phyloP scores from a whole-genome alignment of 208 protist species.

The Acanthamoeba lenticulata region DNA sequence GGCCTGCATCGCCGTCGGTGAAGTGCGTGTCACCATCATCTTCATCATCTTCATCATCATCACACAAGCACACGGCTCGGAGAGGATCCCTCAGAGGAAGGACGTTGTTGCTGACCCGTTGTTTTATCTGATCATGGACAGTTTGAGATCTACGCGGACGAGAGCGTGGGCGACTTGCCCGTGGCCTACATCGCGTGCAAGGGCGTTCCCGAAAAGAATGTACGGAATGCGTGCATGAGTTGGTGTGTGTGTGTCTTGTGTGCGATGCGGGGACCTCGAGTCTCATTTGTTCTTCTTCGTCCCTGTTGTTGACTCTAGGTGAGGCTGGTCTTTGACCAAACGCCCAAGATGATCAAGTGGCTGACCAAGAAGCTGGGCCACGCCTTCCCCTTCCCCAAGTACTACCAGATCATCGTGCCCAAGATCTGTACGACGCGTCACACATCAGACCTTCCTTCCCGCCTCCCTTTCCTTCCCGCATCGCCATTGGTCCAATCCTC shows the following conservation, averaged over 20 bases:
- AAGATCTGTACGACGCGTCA: background rate
- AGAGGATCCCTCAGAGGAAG: too few species aligned
- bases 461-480: background rate
- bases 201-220: constrained; percentile 18
- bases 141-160: background rate
- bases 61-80: too few species aligned
- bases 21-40: background rate
- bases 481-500: background rate
- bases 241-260: too few species aligned
- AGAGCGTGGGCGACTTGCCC: background rate
- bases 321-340: constrained; percentile 24
- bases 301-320: background rate
- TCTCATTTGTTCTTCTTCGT: background rate
- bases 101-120: too few species aligned
- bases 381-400: constrained; percentile 50
- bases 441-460: background rate
- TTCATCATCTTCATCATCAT: background rate
- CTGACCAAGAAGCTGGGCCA: constrained; percentile 40
- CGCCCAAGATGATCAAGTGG: constrained; percentile 28
- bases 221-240: too few species aligned
- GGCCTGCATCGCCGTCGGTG: constrained; percentile 25
- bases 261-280: too few species aligned
- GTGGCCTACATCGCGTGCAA: constrained; percentile 32
- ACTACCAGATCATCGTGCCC: constrained; percentile 45
- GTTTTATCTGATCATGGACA: too few species aligned